A percentile compares a stretch with the other conserved stretches of the same genome.
Conservation (phyloP, 306 rosid genomes). For the Fragaria iinumae region DNA sequence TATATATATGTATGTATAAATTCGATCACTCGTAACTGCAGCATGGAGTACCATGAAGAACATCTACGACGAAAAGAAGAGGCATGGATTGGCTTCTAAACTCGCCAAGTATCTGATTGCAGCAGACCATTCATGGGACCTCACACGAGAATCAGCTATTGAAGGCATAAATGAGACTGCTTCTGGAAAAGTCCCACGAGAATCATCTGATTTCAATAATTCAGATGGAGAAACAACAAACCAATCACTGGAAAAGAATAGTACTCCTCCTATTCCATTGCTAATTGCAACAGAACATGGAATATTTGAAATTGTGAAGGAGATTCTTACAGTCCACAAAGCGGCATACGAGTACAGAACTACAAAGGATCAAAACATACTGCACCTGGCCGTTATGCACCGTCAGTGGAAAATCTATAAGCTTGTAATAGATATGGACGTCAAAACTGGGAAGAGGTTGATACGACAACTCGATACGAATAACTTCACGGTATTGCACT, state of each 20-base stretch:
- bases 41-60: constrained; percentile 1
- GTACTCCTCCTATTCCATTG: constrained; percentile 8
- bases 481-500: constrained; percentile 29
- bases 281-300: constrained; percentile 22
- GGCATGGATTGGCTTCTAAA: constrained; percentile 17
- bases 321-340: constrained; percentile 8
- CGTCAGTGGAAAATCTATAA: background rate
- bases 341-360: constrained; percentile 15
- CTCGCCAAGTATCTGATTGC: constrained; percentile 6
- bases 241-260: too few species aligned
- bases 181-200: too few species aligned
- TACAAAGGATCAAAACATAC: background rate
- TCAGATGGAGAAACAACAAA: too few species aligned
- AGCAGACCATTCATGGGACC: constrained; percentile 12
- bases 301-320: constrained; percentile 13
- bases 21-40: background rate
- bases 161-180: too few species aligned
- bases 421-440: background rate
- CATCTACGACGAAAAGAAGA: background rate
- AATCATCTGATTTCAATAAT: too few species aligned
- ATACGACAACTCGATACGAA: too few species aligned
- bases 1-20: too few species aligned
- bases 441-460: too few species aligned
- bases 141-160: background rate
- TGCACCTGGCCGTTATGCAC: constrained; percentile 22